Base-by-base conservation (phyloP, 305 asterid species). In the Plantago coronopus region DNA sequence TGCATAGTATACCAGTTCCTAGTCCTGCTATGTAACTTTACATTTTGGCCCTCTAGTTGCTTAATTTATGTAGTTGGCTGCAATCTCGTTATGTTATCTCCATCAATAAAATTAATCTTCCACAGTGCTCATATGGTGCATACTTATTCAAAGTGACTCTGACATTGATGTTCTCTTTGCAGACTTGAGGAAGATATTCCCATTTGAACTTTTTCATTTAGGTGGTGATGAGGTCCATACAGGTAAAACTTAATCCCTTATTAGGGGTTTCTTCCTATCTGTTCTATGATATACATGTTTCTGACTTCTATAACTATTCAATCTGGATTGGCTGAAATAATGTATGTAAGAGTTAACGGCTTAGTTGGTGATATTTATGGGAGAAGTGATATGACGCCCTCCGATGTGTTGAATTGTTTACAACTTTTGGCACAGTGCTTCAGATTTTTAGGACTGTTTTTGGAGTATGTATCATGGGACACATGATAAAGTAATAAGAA, bases 201-300 rank as follows among this genome's bases (percentile, higher is more conserved):
- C 98, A 4, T 91, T 91, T 69, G 78, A 84, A 73, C 88, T 91
- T 68, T 88, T 91, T 77, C 98, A 91, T 76, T 81, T 91, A 54
- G 98, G 98, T 17, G 97, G 97, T 59, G 96, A 91, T 70, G 98
- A 91, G 82, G 98, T 91, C 57, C 84, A 91, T 80, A 83, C 95
- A 79, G 87, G 98, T 89, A 23, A 49, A 23, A 48, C 40, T 25
- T 13, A 54, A 63, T 10, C 19, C 60, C 38, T 49, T 49, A 25
- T 64, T 58, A 17, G 37, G 10, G 43, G 17, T 55, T 25, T 53
- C 57, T 69, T 69, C 65, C 42, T 7, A 61, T 23, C 43, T 66
- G 40, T 45, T 50, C 43, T 51, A 43, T 59, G 50, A 29, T 60
- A n/a, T 60, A n/a, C 34, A 23, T 10, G 14, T 16, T 53, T 22